phyloP scores from a whole-genome alignment of 257 asterid species.

The Plectranthus barbatus region DNA sequence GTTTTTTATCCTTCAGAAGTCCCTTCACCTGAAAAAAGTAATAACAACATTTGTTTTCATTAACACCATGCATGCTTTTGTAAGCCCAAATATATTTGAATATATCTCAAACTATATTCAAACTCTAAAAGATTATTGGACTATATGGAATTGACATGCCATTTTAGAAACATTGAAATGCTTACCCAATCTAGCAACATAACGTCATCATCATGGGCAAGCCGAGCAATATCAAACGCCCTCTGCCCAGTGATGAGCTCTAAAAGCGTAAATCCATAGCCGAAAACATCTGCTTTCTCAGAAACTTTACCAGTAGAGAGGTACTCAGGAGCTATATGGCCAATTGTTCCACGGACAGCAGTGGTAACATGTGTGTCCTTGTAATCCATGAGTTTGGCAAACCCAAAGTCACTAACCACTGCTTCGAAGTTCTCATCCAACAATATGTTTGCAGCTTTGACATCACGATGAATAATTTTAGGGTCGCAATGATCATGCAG shows the following conservation, averaged over 20 bases:
- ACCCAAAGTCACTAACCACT: constrained; percentile 63
- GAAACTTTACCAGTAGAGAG: constrained; percentile 73
- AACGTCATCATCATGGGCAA: constrained; percentile 84
- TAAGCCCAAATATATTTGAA: too few species aligned
- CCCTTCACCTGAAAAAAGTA: constrained; percentile 69
- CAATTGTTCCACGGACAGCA: constrained; percentile 65
- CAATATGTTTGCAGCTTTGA: constrained; percentile 61
- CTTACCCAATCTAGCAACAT: constrained; percentile 96
- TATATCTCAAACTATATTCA: too few species aligned
- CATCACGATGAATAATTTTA: constrained; percentile 60
- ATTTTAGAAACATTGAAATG: background rate
- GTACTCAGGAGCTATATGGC: constrained; percentile 72
- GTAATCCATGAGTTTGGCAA: constrained; percentile 61
- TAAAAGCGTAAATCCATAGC: constrained; percentile 89
- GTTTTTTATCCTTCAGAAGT: constrained; percentile 67
- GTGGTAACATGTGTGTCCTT: constrained; percentile 62
- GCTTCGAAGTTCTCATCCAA: constrained; percentile 59
- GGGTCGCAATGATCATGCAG: constrained; percentile 64
- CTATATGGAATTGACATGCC: too few species aligned
- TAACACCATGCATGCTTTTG: too few species aligned
- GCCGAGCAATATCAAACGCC: constrained; percentile 85
- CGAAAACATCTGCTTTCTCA: constrained; percentile 89
- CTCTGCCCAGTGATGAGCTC: constrained; percentile 94
- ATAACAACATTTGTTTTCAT: too few species aligned
- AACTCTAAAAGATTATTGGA: too few species aligned